Base-by-base conservation (phyloP, 805 yeast species). In the Candida wancherniae region DNA sequence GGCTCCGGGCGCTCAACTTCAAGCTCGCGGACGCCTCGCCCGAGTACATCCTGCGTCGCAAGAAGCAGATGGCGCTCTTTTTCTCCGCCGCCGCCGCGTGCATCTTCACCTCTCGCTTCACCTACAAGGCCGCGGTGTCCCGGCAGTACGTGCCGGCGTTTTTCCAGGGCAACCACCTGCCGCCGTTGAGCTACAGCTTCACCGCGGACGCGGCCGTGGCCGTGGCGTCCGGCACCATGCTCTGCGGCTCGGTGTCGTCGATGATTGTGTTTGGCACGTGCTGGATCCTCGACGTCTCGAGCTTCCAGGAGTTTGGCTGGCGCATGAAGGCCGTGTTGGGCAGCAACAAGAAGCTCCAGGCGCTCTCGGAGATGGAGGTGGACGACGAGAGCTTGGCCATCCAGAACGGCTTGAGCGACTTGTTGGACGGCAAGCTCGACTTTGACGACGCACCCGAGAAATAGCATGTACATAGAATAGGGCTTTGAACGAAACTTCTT, bases 201-300 rank as follows among this genome's bases (percentile, higher is more conserved):
- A 77, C 84, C 39, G 73, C 76, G 33, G 95, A 87, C 53, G 95
- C 95, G 2, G 74, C 85, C 19, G 76, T 78, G 23, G 96, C 96
- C 0, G 85, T 88, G 3, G 75, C 80, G 0, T 80, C 84, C 23
- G 94, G 95, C 2, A 75, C 95, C 0, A 58, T 82, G 27, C 60
- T 88, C 11, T 84, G 95, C 3, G 69, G 78, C 0, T 71, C 86
- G 1, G 74, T 85, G 0, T 71, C 81, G 45, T 72, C 84, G 2
- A 84, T 84, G 85, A 57, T 75, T 4, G 63, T 78, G 2, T 73
- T 84, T 22, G 94, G 94, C 2, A 66, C 77, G 3, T 78, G 85
- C 47, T 87, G 95, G 95, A 65, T 77, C 23, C 67, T 71, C 57
- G 94, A 86, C 49, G 80, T 86, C 8, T 72, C 84, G 6, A 67